Base-by-base conservation (phyloP, 2,329 filamentous ascomycete genomes). In the Fusarium sp. region DNA sequence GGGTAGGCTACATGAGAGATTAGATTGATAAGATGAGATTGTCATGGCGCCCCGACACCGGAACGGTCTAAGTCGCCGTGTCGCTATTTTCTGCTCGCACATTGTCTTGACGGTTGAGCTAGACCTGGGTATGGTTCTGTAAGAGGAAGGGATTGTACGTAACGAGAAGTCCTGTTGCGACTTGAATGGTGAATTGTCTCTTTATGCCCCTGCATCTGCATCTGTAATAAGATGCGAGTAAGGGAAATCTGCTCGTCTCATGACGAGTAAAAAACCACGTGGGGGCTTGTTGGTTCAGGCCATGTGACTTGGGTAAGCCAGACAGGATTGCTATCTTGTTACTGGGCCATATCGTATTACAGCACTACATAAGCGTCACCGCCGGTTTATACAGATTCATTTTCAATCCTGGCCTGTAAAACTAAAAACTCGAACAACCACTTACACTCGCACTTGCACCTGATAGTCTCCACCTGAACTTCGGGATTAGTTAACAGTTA, bases 1-100 rank as follows among this genome's bases (percentile, higher is more conserved):
- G 65, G 65, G 65, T 61, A 62, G 32, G 35, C 27, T 46, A 22
- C 23, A 32, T 1, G 19, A 56, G 48, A 68, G 66, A 68, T 68
- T 62, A 68, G 66, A 69, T 69, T 69, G 67, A 69, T 69, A 69
- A 69, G 67, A 69, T 69, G 62, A 51, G 62, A 70, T 56, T 68
- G 49, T 59, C 57, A 67, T 41, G 50, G 25, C 19, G 51, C 17
- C 56, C 66, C 65, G 66, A 68, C 43, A 62, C 67, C 66, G 65
- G 66, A 68, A 49, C n/a, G 33, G 39, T 44, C 37, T 57, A 27
- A 58, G 40, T 57, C 41, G 39, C 65, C 55, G 65, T 66, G 65
- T 56, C 59, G 56, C 56, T 47, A 35, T 49, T 61, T 46, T 61
- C 39, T 56, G 61, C 33, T 62, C 65, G 55, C 65, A 69, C 65